Evolutionary conservation across 2,329 filamentous ascomycete species (phyloP), one percentile per base, ranked within the genome.

Genomic region (Aspergillus texensis): DNA sequence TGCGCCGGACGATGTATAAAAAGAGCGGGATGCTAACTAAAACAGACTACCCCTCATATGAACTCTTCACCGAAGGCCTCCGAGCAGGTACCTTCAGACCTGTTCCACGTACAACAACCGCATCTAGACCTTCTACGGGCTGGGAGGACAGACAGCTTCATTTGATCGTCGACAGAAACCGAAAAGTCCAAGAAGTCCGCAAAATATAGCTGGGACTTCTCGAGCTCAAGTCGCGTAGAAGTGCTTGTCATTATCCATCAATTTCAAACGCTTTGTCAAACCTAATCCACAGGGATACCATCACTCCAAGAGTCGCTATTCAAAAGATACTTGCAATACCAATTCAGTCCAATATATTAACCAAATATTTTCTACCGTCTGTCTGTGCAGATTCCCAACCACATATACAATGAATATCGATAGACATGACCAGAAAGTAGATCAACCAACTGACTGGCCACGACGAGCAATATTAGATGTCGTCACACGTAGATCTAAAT

Each of bases 11-110:
- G 10, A 26, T 59, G 8, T 1, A 28, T 4, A 3, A 43, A 28
- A 10, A 39, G 19, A 16, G 11, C 14, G 28, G 5, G 2, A 39
- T 19, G 36, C 58, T 64, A 46, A 62, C 61, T 21, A 55, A n/a
- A 21, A 21, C 55, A 82, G 80, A 92, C 76, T 91, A 89, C 70
- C 90, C 90, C 4, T 88, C 88, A 1, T 92, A 92, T 70, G 90
- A 92, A 79, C 81, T 92, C 12, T 92, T 87, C 72, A 85, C 84
- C 1, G 85, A 88, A 34, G 83, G 81, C 21, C 73, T 91, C 62
- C 82, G 89, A 61, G 72, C 77, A 30, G 89, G 89, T 1, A 79
- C 89, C 34, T 85, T 90, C 65, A 78, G 72, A 52, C 76, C 73
- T n/a, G 43, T 60, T 28, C 48, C 64, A 2, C 64, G 66, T 26